Conservation (phyloP, 2,329 filamentous ascomycete species). For the Fusarium nelsonii region DNA sequence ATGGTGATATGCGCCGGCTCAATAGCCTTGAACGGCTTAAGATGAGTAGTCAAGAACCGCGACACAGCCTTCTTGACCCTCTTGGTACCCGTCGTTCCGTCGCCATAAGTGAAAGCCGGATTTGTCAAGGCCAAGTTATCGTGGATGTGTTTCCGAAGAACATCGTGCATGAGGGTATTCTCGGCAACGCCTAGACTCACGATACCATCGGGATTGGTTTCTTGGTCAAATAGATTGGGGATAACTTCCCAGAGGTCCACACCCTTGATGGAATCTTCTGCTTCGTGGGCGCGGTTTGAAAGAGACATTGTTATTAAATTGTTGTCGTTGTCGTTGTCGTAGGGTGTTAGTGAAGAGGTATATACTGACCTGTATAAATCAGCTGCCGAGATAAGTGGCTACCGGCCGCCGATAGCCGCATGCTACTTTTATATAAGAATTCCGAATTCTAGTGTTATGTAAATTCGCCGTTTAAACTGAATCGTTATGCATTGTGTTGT, state of each 20-base stretch:
- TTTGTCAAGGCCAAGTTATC: conserved; percentile 51
- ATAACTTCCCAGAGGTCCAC: conserved; percentile 59
- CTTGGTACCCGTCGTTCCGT: conserved; percentile 56
- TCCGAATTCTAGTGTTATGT: not conserved
- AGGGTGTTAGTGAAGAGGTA: not conserved
- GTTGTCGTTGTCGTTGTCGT: conserved; percentile 1
- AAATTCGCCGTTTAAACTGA: not conserved
- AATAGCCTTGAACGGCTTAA: conserved; percentile 49
- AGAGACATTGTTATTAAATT: conserved; percentile 36
- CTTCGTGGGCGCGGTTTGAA: conserved; percentile 49
- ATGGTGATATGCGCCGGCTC: conserved; percentile 52
- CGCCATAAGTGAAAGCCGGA: conserved; percentile 57
- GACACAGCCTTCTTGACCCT: conserved; percentile 51
- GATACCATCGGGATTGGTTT: conserved; percentile 58
- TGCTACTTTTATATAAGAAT: not conserved
- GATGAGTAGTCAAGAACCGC: conserved; percentile 53
- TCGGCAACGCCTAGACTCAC: conserved; percentile 66
- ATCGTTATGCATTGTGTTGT: not conserved
- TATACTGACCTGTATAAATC: conserved; percentile 3
- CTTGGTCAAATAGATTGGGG: conserved; percentile 58
- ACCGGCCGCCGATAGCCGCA: conserved; percentile 33
- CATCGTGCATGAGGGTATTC: conserved; percentile 64
- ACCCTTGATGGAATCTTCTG: conserved; percentile 46
- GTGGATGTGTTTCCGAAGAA: conserved; percentile 58
- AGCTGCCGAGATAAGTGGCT: conserved; percentile 13